Conservation (phyloP, 179 eudicot genomes). For the Pouteria campechiana region DNA sequence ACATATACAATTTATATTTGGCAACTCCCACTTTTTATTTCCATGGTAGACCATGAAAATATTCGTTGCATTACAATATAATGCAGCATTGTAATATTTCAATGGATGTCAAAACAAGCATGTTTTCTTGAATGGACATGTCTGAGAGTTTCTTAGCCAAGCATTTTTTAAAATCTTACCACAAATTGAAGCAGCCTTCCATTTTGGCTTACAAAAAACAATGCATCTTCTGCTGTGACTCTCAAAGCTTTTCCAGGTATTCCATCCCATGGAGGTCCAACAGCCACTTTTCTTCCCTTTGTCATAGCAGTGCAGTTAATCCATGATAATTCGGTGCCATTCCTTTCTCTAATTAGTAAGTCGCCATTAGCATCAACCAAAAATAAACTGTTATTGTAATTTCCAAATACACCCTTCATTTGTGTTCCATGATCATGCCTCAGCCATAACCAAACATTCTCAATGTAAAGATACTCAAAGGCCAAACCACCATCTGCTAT, state of each 20-base stretch:
- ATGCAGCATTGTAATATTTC: too few species aligned
- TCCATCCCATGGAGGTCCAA: constrained; percentile 86
- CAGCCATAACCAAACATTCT: constrained; percentile 63
- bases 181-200: constrained; percentile 69
- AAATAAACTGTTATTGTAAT: constrained; percentile 71
- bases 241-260: constrained; percentile 12
- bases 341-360: constrained; percentile 62
- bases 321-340: constrained; percentile 44
- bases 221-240: constrained; percentile 39
- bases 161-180: constrained; percentile 33
- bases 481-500: constrained; percentile 35
- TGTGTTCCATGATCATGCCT: constrained; percentile 46
- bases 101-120: too few species aligned
- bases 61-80: too few species aligned
- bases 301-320: constrained; percentile 70
- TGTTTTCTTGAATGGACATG: too few species aligned
- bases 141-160: background rate
- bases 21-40: too few species aligned
- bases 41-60: too few species aligned
- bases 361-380: constrained; percentile 49
- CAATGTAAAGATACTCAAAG: constrained; percentile 51
- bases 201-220: constrained; percentile 59
- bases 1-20: too few species aligned
- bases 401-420: constrained; percentile 52
- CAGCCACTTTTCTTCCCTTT: constrained; percentile 45